These are phyloP conservation scores for Diacronema lutheri DNA, from an alignment of 78 protist genomes.

Conservation along the genomic window DNA sequence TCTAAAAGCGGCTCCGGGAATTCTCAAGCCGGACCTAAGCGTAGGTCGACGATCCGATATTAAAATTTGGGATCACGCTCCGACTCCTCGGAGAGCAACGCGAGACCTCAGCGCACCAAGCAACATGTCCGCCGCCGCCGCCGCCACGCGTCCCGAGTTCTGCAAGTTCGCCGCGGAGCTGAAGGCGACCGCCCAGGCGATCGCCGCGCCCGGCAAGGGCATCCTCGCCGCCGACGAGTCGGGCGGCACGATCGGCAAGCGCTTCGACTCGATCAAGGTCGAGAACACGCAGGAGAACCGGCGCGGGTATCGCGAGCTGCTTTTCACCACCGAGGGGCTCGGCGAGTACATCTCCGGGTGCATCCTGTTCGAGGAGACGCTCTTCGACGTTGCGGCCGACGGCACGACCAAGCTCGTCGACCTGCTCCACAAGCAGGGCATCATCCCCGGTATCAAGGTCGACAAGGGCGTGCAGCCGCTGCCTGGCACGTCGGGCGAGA, in stretches of 20 bases:
- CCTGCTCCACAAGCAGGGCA: conserved; percentile 54
- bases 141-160: too few species aligned
- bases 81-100: too few species aligned
- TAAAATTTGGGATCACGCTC: too few species aligned
- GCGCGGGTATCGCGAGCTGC: conserved; percentile 83
- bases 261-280: conserved; percentile 76
- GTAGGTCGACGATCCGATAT: too few species aligned
- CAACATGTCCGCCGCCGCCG: too few species aligned
- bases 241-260: conserved; percentile 84
- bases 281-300: conserved; percentile 88
- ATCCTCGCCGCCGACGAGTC: conserved; percentile 93
- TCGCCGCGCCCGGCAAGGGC: conserved; percentile 85
- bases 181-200: background rate
- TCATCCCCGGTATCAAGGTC: conserved; percentile 87
- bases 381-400: conserved; percentile 73
- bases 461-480: conserved; percentile 65
- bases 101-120: too few species aligned
- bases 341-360: conserved; percentile 80
- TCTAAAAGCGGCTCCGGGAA: too few species aligned
- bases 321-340: conserved; percentile 66
- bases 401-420: conserved; percentile 71
- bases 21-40: too few species aligned
- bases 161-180: background rate
- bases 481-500: conserved; percentile 74
- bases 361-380: conserved; percentile 88